phyloP scores from a whole-genome alignment of 805 yeast species.

The Saturnispora saitoi region DNA sequence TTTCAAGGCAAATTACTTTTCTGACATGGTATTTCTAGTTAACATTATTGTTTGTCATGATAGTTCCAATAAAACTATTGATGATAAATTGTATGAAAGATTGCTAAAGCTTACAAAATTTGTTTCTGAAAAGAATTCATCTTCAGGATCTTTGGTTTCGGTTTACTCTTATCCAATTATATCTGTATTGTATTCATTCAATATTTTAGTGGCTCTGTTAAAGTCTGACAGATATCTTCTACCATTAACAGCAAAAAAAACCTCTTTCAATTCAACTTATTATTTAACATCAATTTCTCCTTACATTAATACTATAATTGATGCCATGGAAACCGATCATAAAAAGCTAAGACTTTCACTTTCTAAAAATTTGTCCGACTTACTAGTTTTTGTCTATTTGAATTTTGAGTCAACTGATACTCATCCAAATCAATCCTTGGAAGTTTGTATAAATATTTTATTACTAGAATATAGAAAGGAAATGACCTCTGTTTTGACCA shows the following conservation, averaged over 20 bases:
- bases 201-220: constrained; percentile 22
- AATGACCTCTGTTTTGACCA: constrained; percentile 10
- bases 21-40: constrained; percentile 23
- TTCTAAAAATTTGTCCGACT: constrained; percentile 26
- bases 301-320: constrained; percentile 15
- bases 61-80: constrained; percentile 22
- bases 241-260: constrained; percentile 21
- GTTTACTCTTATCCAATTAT: constrained; percentile 25
- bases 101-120: constrained; percentile 24
- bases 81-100: constrained; percentile 25
- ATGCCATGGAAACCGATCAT: constrained; percentile 23
- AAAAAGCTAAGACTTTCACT: constrained; percentile 24
- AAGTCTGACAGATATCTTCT: constrained; percentile 26
- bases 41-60: constrained; percentile 26
- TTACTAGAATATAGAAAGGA: constrained; percentile 16
- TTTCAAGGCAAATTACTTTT: constrained; percentile 28
- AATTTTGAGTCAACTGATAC: constrained; percentile 23
- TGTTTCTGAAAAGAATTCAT: constrained; percentile 17
- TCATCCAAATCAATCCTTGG: constrained; percentile 21
- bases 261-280: constrained; percentile 13
- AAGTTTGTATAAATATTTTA: constrained; percentile 19
- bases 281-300: constrained; percentile 20
- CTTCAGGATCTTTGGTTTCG: constrained; percentile 6
- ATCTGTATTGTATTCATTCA: constrained; percentile 24
- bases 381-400: constrained; percentile 26